phyloP scores from a whole-genome alignment of 345 rosid species.

The Citrus reticulata region DNA sequence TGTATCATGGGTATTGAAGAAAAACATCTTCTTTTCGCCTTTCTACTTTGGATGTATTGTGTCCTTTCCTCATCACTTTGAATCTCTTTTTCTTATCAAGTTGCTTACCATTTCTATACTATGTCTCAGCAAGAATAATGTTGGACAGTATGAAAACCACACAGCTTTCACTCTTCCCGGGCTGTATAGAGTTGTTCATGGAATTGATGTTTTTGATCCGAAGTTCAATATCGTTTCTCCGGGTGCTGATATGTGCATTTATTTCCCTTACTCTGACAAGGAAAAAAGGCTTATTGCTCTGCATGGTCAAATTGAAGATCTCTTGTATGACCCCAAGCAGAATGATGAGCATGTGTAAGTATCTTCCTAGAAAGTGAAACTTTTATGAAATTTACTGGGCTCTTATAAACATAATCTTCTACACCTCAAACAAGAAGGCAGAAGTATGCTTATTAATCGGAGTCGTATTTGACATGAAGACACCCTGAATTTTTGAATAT shows the following conservation, averaged over 20 bases:
- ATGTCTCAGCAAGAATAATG: conserved; percentile 41
- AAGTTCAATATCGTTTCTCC: conserved; percentile 68
- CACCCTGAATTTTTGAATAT: neutral
- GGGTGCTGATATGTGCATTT: conserved; percentile 61
- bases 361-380: neutral
- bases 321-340: conserved; percentile 41
- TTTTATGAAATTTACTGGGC: neutral
- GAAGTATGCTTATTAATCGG: neutral
- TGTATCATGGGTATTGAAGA: neutral
- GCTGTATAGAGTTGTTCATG: conserved; percentile 57
- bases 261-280: conserved; percentile 50
- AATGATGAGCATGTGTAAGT: conserved; percentile 57
- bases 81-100: neutral
- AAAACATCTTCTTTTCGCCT: neutral
- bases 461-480: neutral
- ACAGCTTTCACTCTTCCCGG: conserved; percentile 65
- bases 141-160: conserved; percentile 61
- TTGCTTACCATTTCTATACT: neutral
- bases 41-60: neutral
- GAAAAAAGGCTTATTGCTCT: conserved; percentile 48
- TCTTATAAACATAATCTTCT: neutral
- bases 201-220: conserved; percentile 59
- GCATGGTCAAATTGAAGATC: conserved; percentile 48
- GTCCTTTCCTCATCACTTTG: neutral
- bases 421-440: neutral